A percentile compares a stretch with the other conserved stretches of the same genome.
phyloP scores from a whole-genome alignment of 257 asterid species.

The Oldenlandia corymbosa region DNA sequence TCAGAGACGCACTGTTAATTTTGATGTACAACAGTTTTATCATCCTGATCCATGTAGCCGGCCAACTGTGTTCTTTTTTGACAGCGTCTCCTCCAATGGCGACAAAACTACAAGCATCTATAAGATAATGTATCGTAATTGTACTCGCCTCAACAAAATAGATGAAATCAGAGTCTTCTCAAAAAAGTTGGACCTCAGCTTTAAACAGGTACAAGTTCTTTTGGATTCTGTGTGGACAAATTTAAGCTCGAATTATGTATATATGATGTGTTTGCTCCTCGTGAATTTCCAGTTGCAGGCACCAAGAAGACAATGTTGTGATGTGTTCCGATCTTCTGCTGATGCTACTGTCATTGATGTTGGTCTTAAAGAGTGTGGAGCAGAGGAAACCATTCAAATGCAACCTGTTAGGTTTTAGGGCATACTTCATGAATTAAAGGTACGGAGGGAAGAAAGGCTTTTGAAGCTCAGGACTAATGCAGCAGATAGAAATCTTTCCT shows the following conservation, averaged over 20 bases:
- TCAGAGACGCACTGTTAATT: constrained; percentile 23
- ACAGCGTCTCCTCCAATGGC: constrained; percentile 20
- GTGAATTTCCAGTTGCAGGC: constrained; percentile 60
- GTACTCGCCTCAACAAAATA: constrained; percentile 54
- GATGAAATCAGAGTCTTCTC: constrained; percentile 55
- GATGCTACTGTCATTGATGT: constrained; percentile 50
- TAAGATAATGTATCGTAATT: constrained; percentile 29
- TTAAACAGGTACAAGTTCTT: constrained; percentile 41
- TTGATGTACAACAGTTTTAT: constrained; percentile 26
- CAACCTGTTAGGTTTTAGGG: too few relatives aligned
- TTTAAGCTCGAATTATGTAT: too few relatives aligned
- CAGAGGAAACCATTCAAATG: too few relatives aligned
- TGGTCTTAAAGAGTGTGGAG: constrained; percentile 63
- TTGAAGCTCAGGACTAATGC: too few relatives aligned
- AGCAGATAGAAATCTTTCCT: too few relatives aligned
- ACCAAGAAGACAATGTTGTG: constrained; percentile 85
- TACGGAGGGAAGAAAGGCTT: too few relatives aligned
- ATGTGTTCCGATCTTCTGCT: constrained; percentile 48
- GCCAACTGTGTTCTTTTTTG: constrained; percentile 47
- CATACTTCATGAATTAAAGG: too few relatives aligned
- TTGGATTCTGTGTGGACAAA: too few relatives aligned
- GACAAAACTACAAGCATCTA: constrained; percentile 40
- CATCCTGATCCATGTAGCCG: constrained; percentile 53
- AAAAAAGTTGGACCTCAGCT: constrained; percentile 41
- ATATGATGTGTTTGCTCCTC: too few relatives aligned